Percentiles rank a stretch among this genome's conserved stretches.
Evolutionary conservation across 345 rosid species (phyloP).

Genomic region (Pugionium cornutum): DNA sequence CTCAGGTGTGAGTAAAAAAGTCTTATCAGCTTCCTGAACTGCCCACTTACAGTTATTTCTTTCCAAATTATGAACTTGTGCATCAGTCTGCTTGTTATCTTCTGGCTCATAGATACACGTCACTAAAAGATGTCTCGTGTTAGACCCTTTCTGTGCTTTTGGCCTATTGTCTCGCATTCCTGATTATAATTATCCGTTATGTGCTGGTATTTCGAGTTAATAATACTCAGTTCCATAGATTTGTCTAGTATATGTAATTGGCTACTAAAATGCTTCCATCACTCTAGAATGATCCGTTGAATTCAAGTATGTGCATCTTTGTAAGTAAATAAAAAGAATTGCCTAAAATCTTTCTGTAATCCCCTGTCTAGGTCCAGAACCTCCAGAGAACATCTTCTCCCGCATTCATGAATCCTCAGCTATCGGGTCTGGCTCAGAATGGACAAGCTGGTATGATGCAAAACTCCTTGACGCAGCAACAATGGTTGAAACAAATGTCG

Average conservation of each 20-base stretch:
- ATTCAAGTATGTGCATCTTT: no score
- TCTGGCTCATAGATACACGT: no score
- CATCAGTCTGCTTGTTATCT: neutral
- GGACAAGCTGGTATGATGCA: conserved; percentile 70
- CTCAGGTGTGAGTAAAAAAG: conserved; percentile 53
- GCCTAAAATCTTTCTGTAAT: neutral
- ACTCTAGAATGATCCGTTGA: conserved; percentile 1
- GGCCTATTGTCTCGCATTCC: conserved; percentile 1
- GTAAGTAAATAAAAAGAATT: no score
- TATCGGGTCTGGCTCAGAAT: conserved; percentile 73
- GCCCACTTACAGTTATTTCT: neutral
- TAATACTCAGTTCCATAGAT: neutral
- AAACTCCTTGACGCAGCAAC: conserved; percentile 71
- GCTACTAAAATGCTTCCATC: conserved; percentile 8
- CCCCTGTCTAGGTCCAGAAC: conserved; percentile 58
- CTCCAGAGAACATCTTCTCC: conserved; percentile 72
- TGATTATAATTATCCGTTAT: neutral
- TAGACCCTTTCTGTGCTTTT: conserved; percentile 10
- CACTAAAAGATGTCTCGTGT: conserved; percentile 11
- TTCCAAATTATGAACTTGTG: no score
- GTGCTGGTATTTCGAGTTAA: neutral
- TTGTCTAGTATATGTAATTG: conserved; percentile 6
- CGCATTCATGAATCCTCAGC: conserved; percentile 73
- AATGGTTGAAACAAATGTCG: conserved; percentile 87
- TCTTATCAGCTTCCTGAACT: neutral